Base-by-base conservation (phyloP, 2,329 filamentous ascomycete species). In the Claviceps arundinis region DNA sequence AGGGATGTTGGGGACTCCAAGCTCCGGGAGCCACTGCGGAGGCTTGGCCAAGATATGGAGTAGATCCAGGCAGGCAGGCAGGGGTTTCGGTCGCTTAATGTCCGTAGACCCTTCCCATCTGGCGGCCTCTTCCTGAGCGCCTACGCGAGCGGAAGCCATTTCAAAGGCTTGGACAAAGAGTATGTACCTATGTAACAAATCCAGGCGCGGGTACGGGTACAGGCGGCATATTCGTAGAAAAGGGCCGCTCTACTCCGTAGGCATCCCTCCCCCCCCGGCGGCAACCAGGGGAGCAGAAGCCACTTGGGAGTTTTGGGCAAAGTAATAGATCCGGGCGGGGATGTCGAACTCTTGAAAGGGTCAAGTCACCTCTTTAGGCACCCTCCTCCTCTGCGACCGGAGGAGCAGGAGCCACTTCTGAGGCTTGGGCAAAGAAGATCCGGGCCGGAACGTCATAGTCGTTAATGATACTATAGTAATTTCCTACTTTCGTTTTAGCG, bases 391-490 rank as follows among this genome's bases (percentile, higher is more conserved):
- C 13, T 9, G 40, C n/a, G 41, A 43, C 19, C 8, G 30, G 9
- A 9, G 30, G 30, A 24, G 40, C 40, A 16, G 50, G 40, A 26
- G 50, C 40, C 11, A 75, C 61, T 61, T 82, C 87, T 67, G 85
- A 91, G 6, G 85, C 91, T 66, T 98, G 93, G 1, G 89, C 83
- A 67, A 97, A 98, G 72, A 97, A 97, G 48, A 97, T 76, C 41
- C 86, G 81, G 4, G 88, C 87, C 4, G 82, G 77, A 55, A 75
- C 73, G 56, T 84, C 76, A 61, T 82, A 82, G 52, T 88, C 82
- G 66, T 97, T 98, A 52, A 77, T 76, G 61, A 98, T 95, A 63
- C 85, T 87, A 69, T 98, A 98, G 60, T 89, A 86, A 64, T 97
- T 97, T 50, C 91, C 91, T 96, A 57, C 37, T 1, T n/a, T 14